Evolutionary conservation across 2,329 filamentous ascomycete species (phyloP).

Genomic region (Aspergillus sp.): DNA sequence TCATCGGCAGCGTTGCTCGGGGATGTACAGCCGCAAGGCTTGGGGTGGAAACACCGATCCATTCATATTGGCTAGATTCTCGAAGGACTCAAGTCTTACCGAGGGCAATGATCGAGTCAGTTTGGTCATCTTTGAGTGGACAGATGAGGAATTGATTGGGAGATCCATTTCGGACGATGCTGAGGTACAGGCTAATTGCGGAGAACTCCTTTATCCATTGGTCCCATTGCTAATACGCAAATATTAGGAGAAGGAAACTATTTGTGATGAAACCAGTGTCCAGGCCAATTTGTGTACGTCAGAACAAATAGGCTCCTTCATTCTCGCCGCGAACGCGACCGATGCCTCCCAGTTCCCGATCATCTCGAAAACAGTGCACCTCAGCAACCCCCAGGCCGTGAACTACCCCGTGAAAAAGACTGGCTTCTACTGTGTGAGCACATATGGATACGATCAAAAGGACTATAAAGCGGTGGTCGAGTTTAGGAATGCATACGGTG

Average conservation of each 20-base stretch:
- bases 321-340: constrained; percentile 71
- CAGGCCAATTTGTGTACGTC: constrained; percentile 66
- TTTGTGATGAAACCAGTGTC: constrained; percentile 72
- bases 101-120: constrained; percentile 72
- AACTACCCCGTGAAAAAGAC: constrained; percentile 85
- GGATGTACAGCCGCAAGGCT: constrained; percentile 87
- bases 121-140: constrained; percentile 91
- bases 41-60: constrained; percentile 89
- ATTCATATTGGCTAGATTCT: constrained; percentile 81
- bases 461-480: constrained; percentile 79
- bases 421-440: constrained; percentile 92
- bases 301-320: constrained; percentile 77
- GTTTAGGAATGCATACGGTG: constrained; percentile 93
- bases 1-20: constrained; percentile 77
- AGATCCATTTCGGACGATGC: constrained; percentile 53
- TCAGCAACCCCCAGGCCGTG: constrained; percentile 66
- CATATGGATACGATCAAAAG: constrained; percentile 61
- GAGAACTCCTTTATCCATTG: too few relatives aligned
- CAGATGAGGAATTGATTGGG: constrained; percentile 74
- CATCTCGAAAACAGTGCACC: constrained; percentile 72
- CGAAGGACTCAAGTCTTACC: constrained; percentile 54
- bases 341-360: constrained; percentile 67
- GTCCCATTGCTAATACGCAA: constrained; percentile 26
- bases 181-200: constrained; percentile 40
- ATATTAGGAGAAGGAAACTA: constrained; percentile 53